Base-by-base conservation (phyloP, 73 alveolate genomes). In the Paramecium bursaria region DNA sequence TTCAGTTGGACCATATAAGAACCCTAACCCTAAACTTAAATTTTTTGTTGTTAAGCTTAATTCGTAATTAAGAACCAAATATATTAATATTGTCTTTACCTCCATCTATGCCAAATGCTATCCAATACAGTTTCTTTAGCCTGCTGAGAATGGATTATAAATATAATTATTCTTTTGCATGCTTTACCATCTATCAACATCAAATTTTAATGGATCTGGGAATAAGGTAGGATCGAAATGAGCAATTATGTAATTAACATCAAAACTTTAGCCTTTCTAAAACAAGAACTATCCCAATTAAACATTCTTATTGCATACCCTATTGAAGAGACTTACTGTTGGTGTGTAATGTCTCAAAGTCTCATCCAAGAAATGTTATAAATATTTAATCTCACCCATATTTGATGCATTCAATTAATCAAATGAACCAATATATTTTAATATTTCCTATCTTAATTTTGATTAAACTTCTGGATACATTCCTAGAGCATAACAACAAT, bases 121-220 rank as follows among this genome's bases (percentile, higher is more conserved):
- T 19, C 87, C 87, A 25, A 75, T 75, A 75, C 87, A 75, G 19
- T 75, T 75, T 50, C 87, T 75, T 26, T 39, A 39, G 1, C 87
- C 87, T 14, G 75, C 74, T 11, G 87, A 75, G 53, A 75, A 75
- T 11, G 87, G 87, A 2, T 75, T 75, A 50, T 50, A 75, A 14
- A 42, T 23, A 49, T 14, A 75, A 9, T 50, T 4, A 33, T 79
- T 73, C 35, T 25, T 11, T 39, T 31, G 5, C 46, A 21, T 35
- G 2, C 30, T 27, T 14, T 21, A 33, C 60, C 75, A 26, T 50
- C 48, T 50, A 23, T 79, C 85, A 54, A 73, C 50, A 50, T 53
- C 57, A 31, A 79, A 79, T 51, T 79, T 30, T 25, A 53, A 53
- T n/a, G 60, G 60, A 44, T 67, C 27, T 15, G 33, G 48, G 44